Conservation (phyloP, 2,329 filamentous ascomycete genomes). For the Hypoxylon sp. region DNA sequence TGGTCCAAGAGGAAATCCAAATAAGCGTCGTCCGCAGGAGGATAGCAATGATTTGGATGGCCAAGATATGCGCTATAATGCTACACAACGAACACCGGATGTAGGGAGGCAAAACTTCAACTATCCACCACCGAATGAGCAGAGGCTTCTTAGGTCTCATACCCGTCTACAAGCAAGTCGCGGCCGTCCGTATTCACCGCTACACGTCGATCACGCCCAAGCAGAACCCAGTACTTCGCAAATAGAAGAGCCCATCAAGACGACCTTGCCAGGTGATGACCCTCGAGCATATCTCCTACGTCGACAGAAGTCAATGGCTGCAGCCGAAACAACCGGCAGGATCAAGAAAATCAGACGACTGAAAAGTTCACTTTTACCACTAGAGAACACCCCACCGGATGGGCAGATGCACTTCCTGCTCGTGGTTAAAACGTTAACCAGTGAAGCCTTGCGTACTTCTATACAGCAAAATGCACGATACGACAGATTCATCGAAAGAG, state of each 20-base stretch:
- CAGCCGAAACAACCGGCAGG: constrained; percentile 22
- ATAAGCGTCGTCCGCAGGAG: constrained; percentile 9
- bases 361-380: constrained; percentile 44
- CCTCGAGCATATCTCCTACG: constrained; percentile 47
- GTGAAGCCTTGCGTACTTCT: constrained; percentile 20
- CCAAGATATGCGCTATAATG: background rate
- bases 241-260: constrained; percentile 41
- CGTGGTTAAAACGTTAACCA: constrained; percentile 11
- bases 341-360: constrained; percentile 40
- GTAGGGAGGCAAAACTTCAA: constrained; percentile 27
- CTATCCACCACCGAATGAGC: constrained; percentile 29
- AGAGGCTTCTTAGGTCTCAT: background rate
- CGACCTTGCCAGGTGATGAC: constrained; percentile 40
- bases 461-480: constrained; percentile 27
- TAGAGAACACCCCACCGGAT: constrained; percentile 40
- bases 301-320: constrained; percentile 44
- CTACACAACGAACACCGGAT: constrained; percentile 24
- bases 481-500: constrained; percentile 42
- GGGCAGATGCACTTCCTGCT: constrained; percentile 35
- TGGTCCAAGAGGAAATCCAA: constrained; percentile 10
- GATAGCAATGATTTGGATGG: background rate
- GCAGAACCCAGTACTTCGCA: constrained; percentile 10
- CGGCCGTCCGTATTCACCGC: constrained; percentile 13
- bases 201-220: constrained; percentile 17
- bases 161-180: background rate